Conservation (phyloP, 2,329 filamentous ascomycete species). For the Diplodia sapinea region DNA sequence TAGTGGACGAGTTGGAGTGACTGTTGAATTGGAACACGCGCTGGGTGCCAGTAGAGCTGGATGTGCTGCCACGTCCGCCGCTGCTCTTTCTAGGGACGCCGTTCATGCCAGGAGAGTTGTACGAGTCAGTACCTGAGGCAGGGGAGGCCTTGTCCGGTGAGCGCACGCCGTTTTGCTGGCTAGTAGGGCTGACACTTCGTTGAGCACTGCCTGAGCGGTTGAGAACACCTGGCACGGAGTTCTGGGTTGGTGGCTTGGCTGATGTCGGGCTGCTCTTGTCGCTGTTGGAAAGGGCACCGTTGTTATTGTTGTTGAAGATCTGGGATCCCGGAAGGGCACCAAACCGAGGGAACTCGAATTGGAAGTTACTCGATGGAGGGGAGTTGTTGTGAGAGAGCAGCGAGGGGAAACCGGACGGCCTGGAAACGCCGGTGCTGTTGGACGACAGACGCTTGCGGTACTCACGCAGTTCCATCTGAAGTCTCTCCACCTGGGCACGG, state of each 20-base stretch:
- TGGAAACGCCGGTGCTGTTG: slow-evolving; percentile 55
- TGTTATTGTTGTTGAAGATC: slow-evolving; percentile 56
- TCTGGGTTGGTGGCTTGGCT: slow-evolving; percentile 5
- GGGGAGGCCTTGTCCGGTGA: slow-evolving; percentile 27
- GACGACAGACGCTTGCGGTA: slow-evolving; percentile 86
- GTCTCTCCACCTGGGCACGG: slow-evolving; percentile 83
- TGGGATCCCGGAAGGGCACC: slow-evolving; percentile 69
- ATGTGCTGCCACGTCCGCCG: slow-evolving; percentile 39
- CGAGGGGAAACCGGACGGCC: slow-evolving; percentile 54
- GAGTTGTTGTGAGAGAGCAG: slow-evolving; percentile 56
- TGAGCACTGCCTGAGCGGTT: slow-evolving; percentile 44
- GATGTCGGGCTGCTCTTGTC: slow-evolving; percentile 37
- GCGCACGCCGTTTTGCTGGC: slow-evolving; percentile 33
- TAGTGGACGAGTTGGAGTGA: slow-evolving; percentile 49
- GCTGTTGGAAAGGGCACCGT: slow-evolving; percentile 43
- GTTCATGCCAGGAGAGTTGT: slow-evolving; percentile 36
- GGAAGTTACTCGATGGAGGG: slow-evolving; percentile 73
- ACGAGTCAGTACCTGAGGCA: slow-evolving; percentile 1
- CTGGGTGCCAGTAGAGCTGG: slow-evolving; percentile 51
- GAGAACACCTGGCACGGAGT: slow-evolving; percentile 36
- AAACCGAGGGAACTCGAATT: slow-evolving; percentile 96
- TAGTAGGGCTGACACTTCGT: slow-evolving; percentile 47
- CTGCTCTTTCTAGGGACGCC: slow-evolving; percentile 37
- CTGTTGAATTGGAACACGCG: slow-evolving; percentile 60
- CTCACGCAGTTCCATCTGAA: slow-evolving; percentile 83